A percentile compares a stretch with the other conserved stretches of the same genome.
Evolutionary conservation across 148 eudicot species (phyloP).

Genomic region (Linanthus parryae): DNA sequence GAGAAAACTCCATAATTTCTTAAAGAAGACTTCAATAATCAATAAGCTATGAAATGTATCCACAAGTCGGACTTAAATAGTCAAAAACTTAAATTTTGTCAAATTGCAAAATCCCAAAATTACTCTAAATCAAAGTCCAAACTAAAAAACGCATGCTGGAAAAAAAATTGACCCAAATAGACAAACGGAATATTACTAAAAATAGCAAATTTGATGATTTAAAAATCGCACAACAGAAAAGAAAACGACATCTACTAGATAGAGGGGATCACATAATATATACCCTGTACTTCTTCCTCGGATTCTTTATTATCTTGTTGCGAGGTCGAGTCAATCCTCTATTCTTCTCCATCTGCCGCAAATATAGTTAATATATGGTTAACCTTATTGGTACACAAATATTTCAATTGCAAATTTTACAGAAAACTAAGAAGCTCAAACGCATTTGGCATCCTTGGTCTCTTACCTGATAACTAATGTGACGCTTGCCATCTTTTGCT

Average conservation of each 20-base stretch:
- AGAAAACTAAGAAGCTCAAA: background rate
- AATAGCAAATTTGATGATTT: no score
- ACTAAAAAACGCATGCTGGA: no score
- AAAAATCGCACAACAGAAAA: no score
- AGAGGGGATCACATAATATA: background rate
- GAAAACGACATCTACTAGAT: background rate
- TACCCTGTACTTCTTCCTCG: conserved; percentile 81
- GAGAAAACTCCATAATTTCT: no score
- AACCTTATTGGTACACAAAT: background rate
- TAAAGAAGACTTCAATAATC: no score
- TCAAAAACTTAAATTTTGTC: no score
- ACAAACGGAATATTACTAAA: no score
- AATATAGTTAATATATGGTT: background rate
- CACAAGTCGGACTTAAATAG: no score
- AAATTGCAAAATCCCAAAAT: no score
- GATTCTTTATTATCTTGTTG: conserved; percentile 57
- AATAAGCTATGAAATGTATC: no score
- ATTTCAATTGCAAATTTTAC: background rate
- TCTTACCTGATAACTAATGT: conserved; percentile 50
- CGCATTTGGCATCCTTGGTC: background rate
- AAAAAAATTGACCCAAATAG: no score
- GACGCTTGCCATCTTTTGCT: conserved; percentile 63
- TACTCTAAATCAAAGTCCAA: no score
- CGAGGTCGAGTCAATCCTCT: conserved; percentile 74
- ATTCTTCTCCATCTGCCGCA: conserved; percentile 71